Conservation (phyloP, 345 rosid genomes). For the Pistacia integerrima region DNA sequence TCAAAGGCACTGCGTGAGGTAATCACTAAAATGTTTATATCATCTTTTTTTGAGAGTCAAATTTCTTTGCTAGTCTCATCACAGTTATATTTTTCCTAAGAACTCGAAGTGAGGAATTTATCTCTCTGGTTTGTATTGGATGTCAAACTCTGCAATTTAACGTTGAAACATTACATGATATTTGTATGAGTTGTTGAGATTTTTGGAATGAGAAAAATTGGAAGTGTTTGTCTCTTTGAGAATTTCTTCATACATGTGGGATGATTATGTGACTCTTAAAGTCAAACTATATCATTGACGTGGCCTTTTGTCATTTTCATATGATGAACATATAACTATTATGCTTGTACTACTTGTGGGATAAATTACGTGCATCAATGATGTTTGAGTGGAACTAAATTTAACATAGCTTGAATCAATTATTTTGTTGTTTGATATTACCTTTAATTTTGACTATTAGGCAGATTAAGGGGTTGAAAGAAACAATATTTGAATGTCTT, state of each 20-base stretch:
- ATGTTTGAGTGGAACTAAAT: too few species aligned
- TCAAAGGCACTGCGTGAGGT: constrained; percentile 91
- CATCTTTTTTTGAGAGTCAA: not conserved
- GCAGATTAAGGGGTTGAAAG: too few species aligned
- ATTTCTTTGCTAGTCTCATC: not conserved
- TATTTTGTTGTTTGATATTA: too few species aligned
- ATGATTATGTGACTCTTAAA: not conserved
- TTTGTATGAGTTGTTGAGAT: not conserved
- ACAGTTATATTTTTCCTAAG: not conserved
- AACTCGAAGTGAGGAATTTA: not conserved
- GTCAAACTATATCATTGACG: not conserved
- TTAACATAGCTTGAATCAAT: too few species aligned
- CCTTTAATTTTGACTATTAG: too few species aligned
- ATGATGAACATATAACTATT: not conserved
- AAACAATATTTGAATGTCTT: too few species aligned
- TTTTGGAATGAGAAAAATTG: not conserved
- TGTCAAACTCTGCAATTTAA: not conserved
- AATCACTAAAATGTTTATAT: constrained; percentile 18
- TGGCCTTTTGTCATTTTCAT: not conserved
- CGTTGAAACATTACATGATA: not conserved
- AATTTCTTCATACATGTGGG: not conserved
- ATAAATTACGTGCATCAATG: too few species aligned
- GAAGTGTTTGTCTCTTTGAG: not conserved
- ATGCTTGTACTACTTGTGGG: not conserved
- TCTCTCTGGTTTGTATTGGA: not conserved